A percentile compares a stretch with the other conserved stretches of the same genome.
phyloP scores from a whole-genome alignment of 306 rosid species.

The Acacia melanoxylon region DNA sequence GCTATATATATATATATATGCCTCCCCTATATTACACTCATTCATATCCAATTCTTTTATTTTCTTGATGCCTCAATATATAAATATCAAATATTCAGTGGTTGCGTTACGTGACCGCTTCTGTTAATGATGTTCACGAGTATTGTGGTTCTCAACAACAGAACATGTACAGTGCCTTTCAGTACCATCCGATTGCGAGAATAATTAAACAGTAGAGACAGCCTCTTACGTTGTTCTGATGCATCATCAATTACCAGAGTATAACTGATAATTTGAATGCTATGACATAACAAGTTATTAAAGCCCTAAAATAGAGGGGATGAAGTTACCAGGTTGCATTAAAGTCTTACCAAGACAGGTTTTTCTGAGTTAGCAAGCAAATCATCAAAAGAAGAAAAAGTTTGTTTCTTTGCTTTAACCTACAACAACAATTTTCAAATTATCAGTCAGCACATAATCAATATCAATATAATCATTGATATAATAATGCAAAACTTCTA shows the following conservation, averaged over 20 bases:
- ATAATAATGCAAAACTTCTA: background rate
- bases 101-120: constrained; percentile 4
- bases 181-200: background rate
- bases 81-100: background rate
- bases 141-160: background rate
- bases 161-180: background rate
- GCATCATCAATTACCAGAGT: background rate
- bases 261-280: constrained; percentile 24
- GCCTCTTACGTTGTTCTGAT: background rate
- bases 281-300: background rate
- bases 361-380: constrained; percentile 71
- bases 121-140: background rate
- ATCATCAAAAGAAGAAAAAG: constrained; percentile 79
- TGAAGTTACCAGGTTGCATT: constrained; percentile 86
- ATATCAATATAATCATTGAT: background rate
- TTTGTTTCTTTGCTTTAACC: constrained; percentile 87
- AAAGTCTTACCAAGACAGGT: constrained; percentile 92
- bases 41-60: background rate
- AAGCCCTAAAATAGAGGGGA: background rate
- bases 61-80: background rate
- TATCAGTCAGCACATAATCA: background rate
- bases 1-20: too few species aligned
- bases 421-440: constrained; percentile 31
- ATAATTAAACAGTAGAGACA: background rate
- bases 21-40: background rate